Conservation (phyloP, 345 rosid species). For the Eucalyptus sp. region DNA sequence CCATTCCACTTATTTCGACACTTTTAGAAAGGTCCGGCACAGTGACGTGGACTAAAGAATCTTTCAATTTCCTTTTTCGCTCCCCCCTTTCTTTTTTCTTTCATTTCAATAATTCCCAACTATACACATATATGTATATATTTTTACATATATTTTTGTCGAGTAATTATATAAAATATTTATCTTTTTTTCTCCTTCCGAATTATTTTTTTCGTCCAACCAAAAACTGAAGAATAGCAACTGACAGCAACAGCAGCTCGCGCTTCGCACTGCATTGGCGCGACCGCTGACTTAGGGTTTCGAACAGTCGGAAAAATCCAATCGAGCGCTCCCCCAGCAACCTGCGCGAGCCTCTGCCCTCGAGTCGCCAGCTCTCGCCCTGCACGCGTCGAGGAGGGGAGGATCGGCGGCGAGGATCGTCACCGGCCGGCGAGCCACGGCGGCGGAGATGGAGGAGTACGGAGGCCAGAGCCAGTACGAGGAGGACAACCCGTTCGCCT, state of each 20-base stretch:
- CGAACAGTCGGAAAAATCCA: background rate
- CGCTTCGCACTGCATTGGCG: background rate
- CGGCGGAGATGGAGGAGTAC: background rate
- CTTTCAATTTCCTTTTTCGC: background rate
- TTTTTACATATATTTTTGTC: too few species aligned
- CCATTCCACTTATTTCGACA: background rate
- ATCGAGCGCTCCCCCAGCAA: background rate
- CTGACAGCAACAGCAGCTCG: background rate
- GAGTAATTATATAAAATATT: background rate
- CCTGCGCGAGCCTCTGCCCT: background rate
- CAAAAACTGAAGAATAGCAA: background rate
- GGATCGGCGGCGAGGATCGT: background rate
- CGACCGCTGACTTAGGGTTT: background rate
- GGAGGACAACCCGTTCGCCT: background rate
- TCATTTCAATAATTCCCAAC: background rate
- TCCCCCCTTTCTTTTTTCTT: background rate
- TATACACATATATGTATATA: background rate
- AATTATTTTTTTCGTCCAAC: background rate
- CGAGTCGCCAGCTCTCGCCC: background rate
- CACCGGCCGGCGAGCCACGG: background rate
- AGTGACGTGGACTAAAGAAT: background rate
- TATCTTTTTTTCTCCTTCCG: background rate
- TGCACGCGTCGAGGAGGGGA: background rate
- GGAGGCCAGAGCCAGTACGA: background rate
- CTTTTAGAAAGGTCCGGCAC: background rate